Base-by-base conservation (phyloP, 2,329 filamentous ascomycete genomes). In the Ilyonectria mors-panacis region DNA sequence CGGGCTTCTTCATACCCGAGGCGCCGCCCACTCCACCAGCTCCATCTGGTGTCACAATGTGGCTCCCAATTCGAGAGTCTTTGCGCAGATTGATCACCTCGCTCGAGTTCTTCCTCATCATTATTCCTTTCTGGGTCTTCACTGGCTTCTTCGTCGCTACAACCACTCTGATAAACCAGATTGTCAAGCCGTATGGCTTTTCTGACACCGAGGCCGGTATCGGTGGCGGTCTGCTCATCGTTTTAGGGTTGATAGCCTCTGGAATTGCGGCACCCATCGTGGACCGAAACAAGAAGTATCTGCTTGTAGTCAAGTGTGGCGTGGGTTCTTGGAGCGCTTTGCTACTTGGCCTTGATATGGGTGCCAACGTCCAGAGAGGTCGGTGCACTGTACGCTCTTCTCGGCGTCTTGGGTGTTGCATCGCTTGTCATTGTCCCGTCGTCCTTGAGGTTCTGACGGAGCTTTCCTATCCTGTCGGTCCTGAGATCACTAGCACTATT, bases 91-190 rank as follows among this genome's bases (percentile, higher is more conserved):
- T 37, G 35, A 37, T 68, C 35, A 79, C 76, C 39, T 93, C 89
- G 6, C 84, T 87, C n/a, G 91, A 95, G 77, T 92, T 97, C 81
- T 97, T 91, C 87, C 87, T 97, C 70, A 82, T 97, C 71, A 84
- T 94, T 68, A 75, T 95, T 67, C 91, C 94, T 21, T 98, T 95
- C 82, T 83, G 88, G 70, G 81, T 95, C 75, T 97, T 94, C 80
- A 93, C 97, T 67, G 94, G 92, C 75, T 91, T 95, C 83, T 99
- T 99, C 89, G 98, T 98, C 86, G 92, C 92, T 72, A 85, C 95
- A 72, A 97, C 94, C 56, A 93, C 93, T 2, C 89, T 98, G 1
- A 86, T 98, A 15, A 97, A 95, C 83, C 95, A 98, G 78, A 93
- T 98, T 77, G 88, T 98, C 70, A 84, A 88, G 42, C 95, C 96